Evolutionary conservation across 192 early-diverging fungal species (phyloP).

Genomic region (Entrophospora sp.): DNA sequence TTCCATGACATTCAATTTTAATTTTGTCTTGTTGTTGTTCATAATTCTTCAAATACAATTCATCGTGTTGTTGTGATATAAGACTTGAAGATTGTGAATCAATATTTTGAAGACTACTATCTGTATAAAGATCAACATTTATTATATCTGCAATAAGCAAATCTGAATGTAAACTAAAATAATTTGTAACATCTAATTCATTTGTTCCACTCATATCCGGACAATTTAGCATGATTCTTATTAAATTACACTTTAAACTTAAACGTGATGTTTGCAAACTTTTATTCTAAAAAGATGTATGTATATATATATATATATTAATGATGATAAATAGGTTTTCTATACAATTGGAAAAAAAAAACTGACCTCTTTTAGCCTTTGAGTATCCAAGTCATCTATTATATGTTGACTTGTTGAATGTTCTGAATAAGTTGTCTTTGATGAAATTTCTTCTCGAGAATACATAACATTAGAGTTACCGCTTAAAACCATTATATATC

Average conservation of each 20-base stretch:
- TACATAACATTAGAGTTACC: no score
- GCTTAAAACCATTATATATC: conserved; percentile 25
- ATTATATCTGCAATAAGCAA: neutral
- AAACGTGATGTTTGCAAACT: neutral
- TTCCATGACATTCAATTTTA: no score
- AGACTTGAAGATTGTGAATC: no score
- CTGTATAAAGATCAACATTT: neutral
- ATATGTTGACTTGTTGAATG: conserved; percentile 23
- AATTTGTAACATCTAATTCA: neutral
- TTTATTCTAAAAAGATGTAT: neutral
- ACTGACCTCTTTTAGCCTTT: conserved; percentile 15
- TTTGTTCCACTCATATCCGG: conserved; percentile 3
- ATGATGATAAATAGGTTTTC: no score
- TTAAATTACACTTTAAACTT: neutral
- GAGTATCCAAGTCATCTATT: conserved; percentile 26
- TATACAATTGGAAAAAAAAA: no score
- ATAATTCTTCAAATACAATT: no score
- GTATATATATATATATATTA: no score
- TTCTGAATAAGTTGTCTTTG: neutral
- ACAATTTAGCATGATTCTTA: neutral
- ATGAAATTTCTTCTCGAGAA: no score
- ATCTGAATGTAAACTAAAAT: neutral
- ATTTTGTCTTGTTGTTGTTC: no score
- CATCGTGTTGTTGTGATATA: no score
- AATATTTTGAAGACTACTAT: no score